Base-by-base conservation (phyloP, 768 basidiomycete species). In the Leccinum incarnatum region DNA sequence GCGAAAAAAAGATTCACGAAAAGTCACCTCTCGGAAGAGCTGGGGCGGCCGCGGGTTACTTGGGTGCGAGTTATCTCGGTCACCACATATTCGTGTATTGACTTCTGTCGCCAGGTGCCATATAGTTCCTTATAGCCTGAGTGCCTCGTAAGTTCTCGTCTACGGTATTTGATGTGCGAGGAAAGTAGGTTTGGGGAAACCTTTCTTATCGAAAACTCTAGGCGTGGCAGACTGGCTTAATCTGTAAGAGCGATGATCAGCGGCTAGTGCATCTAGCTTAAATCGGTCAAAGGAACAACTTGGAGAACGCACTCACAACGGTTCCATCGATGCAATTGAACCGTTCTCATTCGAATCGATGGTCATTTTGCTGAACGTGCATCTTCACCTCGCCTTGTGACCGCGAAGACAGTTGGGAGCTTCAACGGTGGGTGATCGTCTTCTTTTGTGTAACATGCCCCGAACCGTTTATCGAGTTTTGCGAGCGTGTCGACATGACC, bases 31-130 rank as follows among this genome's bases (percentile, higher is more conserved):
- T 36, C 5, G 34, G 36, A 36, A 36, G 32, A 34, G 12, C 12
- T 34, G 32, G 94, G 93, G 92, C 61, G 94, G 94, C 10, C 79
- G 91, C 57, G 94, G 94, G 8, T 78, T 88, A 70, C 76, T 97
- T 46, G 94, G 94, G 88, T 92, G 61, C 65, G 85, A 40, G 30
- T 17, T 23, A 47, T n/a, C 46, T 51, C 55, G 19, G 34, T 45
- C 48, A 21, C 47, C 11, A 2, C 49, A 47, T 40, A 40, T 54
- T 55, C 8, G 37, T 32, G 50, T 59, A 63, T 58, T 46, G 34
- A 58, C 29, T 14, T 23, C 29, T 19, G 19, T 57, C 36, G 5
- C 15, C 58, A 87, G 86, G 40, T 88, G 86, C 64, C 85, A 87
- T 67, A 83, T 88, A 46, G 77, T 86, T 21, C 84, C 84, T 6